These are phyloP conservation scores for Daldinia decipiens DNA, from an alignment of 495 filamentous ascomycete genomes.

Conservation along the genomic window DNA sequence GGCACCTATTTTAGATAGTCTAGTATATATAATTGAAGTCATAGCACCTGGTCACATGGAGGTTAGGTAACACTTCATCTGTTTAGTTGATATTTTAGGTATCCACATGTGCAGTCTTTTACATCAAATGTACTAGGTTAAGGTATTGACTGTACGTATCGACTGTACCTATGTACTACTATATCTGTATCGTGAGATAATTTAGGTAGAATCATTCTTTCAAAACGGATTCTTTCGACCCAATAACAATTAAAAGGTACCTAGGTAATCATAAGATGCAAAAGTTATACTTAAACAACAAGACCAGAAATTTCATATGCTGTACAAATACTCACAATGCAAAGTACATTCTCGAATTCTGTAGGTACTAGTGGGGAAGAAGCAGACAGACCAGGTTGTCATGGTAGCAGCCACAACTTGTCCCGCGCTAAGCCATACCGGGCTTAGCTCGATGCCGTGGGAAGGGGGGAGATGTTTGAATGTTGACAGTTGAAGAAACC, in stretches of 20 bases:
- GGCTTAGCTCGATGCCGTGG: slow-evolving; percentile 27
- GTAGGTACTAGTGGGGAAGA: slow-evolving; percentile 18
- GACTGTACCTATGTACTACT: neutral
- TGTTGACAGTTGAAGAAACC: slow-evolving; percentile 43
- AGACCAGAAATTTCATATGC: neutral
- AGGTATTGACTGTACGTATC: too few species aligned
- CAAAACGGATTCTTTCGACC: neutral
- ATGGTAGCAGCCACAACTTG: slow-evolving; percentile 49
- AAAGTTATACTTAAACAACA: neutral
- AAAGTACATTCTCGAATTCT: slow-evolving; percentile 22
- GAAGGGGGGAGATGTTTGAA: slow-evolving; percentile 44
- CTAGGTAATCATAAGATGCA: neutral
- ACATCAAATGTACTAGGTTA: too few species aligned
- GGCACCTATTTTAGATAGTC: too few species aligned
- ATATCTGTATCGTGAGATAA: neutral
- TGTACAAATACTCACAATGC: neutral
- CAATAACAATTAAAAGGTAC: neutral
- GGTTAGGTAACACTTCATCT: neutral
- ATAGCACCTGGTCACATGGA: neutral
- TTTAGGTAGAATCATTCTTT: neutral
- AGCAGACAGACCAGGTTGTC: slow-evolving; percentile 43
- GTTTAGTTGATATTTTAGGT: neutral
- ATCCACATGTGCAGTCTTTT: neutral
- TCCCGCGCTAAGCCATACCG: slow-evolving; percentile 35
- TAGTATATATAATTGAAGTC: too few species aligned